Percentiles rank a stretch among this genome's conserved stretches.
These are phyloP conservation scores for Cryptococcus sp. DNA, from an alignment of 1,284 basidiomycete genomes.

Conservation along the genomic window DNA sequence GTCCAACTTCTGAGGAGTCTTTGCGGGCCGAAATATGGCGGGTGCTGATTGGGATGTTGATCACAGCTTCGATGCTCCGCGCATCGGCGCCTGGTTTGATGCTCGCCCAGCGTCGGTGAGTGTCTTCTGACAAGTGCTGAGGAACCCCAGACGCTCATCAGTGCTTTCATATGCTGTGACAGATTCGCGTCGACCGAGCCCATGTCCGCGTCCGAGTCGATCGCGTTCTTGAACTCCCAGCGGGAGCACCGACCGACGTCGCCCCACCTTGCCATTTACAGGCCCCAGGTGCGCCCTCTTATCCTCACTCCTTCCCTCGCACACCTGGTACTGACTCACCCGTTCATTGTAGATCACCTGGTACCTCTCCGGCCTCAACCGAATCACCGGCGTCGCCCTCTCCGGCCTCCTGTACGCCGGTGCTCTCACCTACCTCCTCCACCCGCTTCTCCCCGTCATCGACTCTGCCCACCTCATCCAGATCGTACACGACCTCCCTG, in stretches of 20 bases:
- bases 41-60: slow-evolving; percentile 1
- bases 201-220: slow-evolving; percentile 35
- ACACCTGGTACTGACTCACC: background rate
- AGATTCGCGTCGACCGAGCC: slow-evolving; percentile 32
- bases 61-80: slow-evolving; percentile 22
- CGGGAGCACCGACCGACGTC: slow-evolving; percentile 77
- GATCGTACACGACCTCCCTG: slow-evolving; percentile 62
- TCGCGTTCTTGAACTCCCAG: slow-evolving; percentile 72
- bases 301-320: background rate
- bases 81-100: slow-evolving; percentile 21
- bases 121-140: background rate
- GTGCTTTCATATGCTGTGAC: background rate
- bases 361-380: slow-evolving; percentile 78
- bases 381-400: slow-evolving; percentile 75
- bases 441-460: slow-evolving; percentile 61
- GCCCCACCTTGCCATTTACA: slow-evolving; percentile 95
- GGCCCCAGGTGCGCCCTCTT: slow-evolving; percentile 65
- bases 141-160: background rate
- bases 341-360: slow-evolving; percentile 59
- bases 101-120: slow-evolving; percentile 26
- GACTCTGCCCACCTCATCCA: slow-evolving; percentile 75
- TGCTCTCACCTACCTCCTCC: slow-evolving; percentile 79
- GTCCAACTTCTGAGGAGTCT: background rate
- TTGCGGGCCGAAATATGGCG: background rate
- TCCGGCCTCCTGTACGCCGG: slow-evolving; percentile 83